Evolutionary conservation across 257 asterid genomes (phyloP), one percentile per base, ranked within the genome.

Genomic region (Cynanchum wilfordii): DNA sequence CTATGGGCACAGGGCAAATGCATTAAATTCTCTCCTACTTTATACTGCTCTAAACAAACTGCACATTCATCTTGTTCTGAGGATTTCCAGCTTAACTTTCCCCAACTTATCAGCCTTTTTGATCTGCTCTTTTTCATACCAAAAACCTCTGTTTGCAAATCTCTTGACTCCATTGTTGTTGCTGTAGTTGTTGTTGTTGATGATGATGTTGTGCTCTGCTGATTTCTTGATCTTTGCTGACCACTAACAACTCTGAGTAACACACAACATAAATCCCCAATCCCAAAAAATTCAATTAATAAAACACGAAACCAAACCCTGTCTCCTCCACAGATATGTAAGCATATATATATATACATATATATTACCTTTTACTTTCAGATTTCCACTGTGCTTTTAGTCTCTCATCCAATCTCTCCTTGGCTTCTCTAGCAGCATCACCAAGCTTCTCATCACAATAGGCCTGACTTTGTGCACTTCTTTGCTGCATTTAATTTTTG

Each of bases 1-100:
- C 80, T 81, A 78, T 91, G 97, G 7, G 80, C 92, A 67, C 97
- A 91, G 0, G 86, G 78, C 84, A 91, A 68, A 73, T 89, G 91
- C 89, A 78, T 84, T 76, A 91, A 73, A 29, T 74, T 81, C 68
- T 82, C 83, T 15, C 85, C 76, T 49, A 44, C 72, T 75, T 68
- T 78, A 16, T 86, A 76, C 56, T 76, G 80, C 76, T 91, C 96
- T 85, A 91, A 86, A 73, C 97, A 91, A 76, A 91, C 92, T 3
- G 90, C 79, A 56, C 97, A 91, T 60, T 91, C 93, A 17, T 86
- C 92, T 72, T 85, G 86, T 50, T 86, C 88, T 60, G 83, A 71
- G 51, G 88, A 83, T 74, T 82, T 82, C 97, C 93, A 84, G 44
- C 83, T 83, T 73, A 81, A 15, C 54, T 81, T 89, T 68, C 74